These are phyloP conservation scores for Eustoma russellianum DNA, from an alignment of 257 asterid genomes.

Conservation along the genomic window DNA sequence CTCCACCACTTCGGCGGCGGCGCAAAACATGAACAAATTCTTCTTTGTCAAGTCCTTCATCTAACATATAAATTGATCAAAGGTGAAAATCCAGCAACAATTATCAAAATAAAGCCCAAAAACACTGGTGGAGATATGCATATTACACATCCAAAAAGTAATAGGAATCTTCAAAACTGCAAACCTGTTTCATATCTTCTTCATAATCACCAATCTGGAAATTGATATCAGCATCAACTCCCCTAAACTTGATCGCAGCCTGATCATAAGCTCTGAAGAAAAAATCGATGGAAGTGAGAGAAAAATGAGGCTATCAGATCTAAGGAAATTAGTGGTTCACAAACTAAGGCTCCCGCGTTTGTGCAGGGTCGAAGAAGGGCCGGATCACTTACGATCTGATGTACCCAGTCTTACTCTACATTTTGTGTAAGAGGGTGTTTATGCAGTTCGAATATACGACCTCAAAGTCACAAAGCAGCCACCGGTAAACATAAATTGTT, in stretches of 20 bases:
- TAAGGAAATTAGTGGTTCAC: too few relatives aligned
- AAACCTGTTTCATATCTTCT: conserved; percentile 70
- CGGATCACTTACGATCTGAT: too few relatives aligned
- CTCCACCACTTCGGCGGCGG: conserved; percentile 74
- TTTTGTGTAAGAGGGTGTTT: too few relatives aligned
- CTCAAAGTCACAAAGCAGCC: too few relatives aligned
- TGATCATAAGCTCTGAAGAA: conserved; percentile 68
- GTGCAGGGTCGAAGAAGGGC: too few relatives aligned
- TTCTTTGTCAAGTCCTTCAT: conserved; percentile 48
- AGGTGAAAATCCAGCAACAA: conserved; percentile 1
- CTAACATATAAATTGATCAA: conserved; percentile 39
- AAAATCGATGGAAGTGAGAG: not conserved
- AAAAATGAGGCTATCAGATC: not conserved
- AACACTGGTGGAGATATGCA: not conserved
- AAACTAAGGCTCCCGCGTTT: too few relatives aligned
- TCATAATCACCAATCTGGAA: conserved; percentile 57
- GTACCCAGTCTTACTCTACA: too few relatives aligned
- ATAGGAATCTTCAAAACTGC: not conserved
- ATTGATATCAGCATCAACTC: conserved; percentile 82
- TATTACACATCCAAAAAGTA: not conserved
- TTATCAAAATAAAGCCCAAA: not conserved
- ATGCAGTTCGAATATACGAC: too few relatives aligned
- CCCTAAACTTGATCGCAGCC: conserved; percentile 85
- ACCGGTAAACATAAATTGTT: too few relatives aligned
- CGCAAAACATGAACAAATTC: conserved; percentile 58